phyloP scores from a whole-genome alignment of 1,284 basidiomycete species.

The Ceratobasidium theobromae region DNA sequence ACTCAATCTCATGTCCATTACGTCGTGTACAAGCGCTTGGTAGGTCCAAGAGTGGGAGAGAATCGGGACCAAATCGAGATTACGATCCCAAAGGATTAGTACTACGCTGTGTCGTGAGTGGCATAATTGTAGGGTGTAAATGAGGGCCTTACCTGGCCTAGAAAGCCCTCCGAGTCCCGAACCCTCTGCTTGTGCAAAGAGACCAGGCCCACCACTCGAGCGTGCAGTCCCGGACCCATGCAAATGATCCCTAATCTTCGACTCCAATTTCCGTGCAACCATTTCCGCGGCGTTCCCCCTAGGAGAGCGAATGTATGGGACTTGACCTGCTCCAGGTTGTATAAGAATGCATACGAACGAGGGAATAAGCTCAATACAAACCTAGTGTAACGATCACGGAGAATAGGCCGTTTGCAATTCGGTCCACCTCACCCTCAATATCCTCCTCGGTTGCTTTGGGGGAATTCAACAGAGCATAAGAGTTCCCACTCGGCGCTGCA shows the following conservation, averaged over 20 bases:
- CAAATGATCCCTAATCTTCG: slow-evolving; percentile 81
- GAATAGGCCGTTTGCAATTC: slow-evolving; percentile 88
- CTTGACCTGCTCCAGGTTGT: slow-evolving; percentile 60
- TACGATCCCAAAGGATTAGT: slow-evolving; percentile 90
- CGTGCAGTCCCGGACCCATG: slow-evolving; percentile 38
- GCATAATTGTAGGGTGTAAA: slow-evolving; percentile 8
- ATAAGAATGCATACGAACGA: background rate
- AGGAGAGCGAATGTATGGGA: slow-evolving; percentile 94
- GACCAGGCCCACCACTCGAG: slow-evolving; percentile 45
- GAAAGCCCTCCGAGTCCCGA: slow-evolving; percentile 46
- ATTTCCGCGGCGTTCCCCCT: slow-evolving; percentile 97
- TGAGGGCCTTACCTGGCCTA: slow-evolving; percentile 66
- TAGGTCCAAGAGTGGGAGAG: slow-evolving; percentile 99
- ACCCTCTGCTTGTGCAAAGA: slow-evolving; percentile 68
- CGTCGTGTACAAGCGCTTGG: slow-evolving; percentile 97
- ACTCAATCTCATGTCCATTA: slow-evolving; percentile 95
- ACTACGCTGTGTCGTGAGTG: slow-evolving; percentile 52
- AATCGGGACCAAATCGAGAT: slow-evolving; percentile 93
- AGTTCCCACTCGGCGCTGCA: slow-evolving; percentile 42
- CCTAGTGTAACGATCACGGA: slow-evolving; percentile 92
- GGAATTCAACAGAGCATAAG: slow-evolving; percentile 90
- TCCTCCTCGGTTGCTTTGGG: slow-evolving; percentile 86
- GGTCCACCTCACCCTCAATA: slow-evolving; percentile 92
- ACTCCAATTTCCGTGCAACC: slow-evolving; percentile 93
- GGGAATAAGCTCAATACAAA: slow-evolving; percentile 43